These are phyloP conservation scores for Aureococcus anophagefferens DNA, from an alignment of 108 stramenopile species.

Conservation along the genomic window DNA sequence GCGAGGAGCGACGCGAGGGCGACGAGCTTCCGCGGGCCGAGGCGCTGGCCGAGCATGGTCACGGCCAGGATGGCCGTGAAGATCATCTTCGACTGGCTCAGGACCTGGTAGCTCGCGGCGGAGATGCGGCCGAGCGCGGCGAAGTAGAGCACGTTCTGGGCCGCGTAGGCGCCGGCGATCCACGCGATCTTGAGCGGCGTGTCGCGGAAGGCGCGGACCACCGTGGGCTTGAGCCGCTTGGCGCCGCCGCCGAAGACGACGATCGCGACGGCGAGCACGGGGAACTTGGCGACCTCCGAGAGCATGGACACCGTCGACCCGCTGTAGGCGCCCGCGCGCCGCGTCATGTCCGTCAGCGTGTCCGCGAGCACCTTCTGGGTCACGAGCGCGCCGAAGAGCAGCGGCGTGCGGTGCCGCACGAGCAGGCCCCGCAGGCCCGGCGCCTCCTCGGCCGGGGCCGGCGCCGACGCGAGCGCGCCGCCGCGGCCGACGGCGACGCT, in stretches of 20 bases:
- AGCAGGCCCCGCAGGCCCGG: too few relatives aligned
- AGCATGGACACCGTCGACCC: background rate
- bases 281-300: background rate
- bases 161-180: conserved; percentile 1
- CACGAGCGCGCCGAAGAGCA: background rate
- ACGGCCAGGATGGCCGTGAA: background rate
- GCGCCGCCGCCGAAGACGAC: background rate
- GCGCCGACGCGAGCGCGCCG: too few relatives aligned
- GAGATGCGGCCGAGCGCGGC: background rate
- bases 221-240: background rate
- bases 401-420: background rate
- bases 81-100: background rate
- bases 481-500: too few relatives aligned
- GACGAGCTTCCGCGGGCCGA: background rate
- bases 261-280: background rate
- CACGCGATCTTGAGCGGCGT: background rate
- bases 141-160: background rate
- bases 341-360: background rate
- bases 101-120: background rate
- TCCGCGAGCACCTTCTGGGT: background rate
- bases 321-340: background rate
- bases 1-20: background rate
- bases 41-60: background rate
- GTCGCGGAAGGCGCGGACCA: background rate
- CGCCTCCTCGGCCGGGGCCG: too few relatives aligned